Base-by-base conservation (phyloP, 257 asterid genomes). In the Striga asiatica region DNA sequence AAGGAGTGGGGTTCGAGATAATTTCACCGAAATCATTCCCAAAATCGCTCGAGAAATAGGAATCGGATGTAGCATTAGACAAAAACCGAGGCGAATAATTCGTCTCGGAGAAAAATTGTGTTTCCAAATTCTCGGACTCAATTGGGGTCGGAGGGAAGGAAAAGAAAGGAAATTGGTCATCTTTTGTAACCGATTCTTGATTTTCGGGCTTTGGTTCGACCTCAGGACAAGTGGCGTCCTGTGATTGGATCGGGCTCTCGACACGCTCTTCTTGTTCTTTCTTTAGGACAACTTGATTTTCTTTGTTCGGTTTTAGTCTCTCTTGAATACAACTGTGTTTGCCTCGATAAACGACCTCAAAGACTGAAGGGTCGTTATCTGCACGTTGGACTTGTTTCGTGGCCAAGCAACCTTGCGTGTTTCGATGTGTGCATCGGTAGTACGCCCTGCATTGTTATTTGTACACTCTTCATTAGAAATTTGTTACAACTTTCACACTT, bases 371-470 rank as follows among this genome's bases (percentile, higher is more conserved):
- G 56, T 82, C 92, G 9, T 54, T 72, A 1, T 81, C 91, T 1
- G 81, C 61, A 38, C 61, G 84, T 51, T 89, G 96, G 50, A 89
- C 86, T 38, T 83, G 93, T 41, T 85, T 89, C 56, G 84, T 85
- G 1, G 96, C 96, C 65, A 77, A 35, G 61, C 97, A 89, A 1
- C 94, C 94, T 59, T 84, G 88, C 2, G 93, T 71, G 20, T 76
- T 50, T 18, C 80, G 81, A 66, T 85, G 89, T 20, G 94, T 85
- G 76, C 97, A 89, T 49, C 97, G 45, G 21, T 85, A 89, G 45
- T 89, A 89, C 0, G 94, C 87, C 71, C 97, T 89, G 80, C 27
- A 10, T 62, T 10, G 6, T 3, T 58, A 51, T 51, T 50, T 8
- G 0, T 17, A 57, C 63, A 50, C 37, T 18, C 16, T 23, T 10